Percentiles rank a stretch among this genome's conserved stretches.
These are phyloP conservation scores for Cladosporium sp. DNA, from an alignment of 2,329 filamentous ascomycete species.

Conservation along the genomic window DNA sequence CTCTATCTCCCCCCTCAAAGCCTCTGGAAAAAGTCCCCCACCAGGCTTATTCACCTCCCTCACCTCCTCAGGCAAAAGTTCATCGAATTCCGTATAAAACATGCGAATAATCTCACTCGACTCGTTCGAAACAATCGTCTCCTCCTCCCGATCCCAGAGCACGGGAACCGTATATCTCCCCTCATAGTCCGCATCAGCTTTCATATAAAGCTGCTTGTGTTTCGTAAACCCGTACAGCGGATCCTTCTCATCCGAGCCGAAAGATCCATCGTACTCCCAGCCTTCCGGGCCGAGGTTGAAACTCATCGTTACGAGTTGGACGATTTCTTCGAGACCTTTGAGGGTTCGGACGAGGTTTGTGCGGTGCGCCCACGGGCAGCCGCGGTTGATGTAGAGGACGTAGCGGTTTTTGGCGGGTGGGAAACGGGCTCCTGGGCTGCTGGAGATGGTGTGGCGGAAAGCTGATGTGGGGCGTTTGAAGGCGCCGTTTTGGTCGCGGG, in stretches of 20 bases:
- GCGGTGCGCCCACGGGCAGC: slow-evolving; percentile 60
- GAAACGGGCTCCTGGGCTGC: slow-evolving; percentile 47
- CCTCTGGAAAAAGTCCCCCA: slow-evolving; percentile 63
- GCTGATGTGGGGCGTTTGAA: slow-evolving; percentile 50
- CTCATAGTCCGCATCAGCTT: slow-evolving; percentile 59
- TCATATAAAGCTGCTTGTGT: slow-evolving; percentile 69
- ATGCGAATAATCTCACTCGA: slow-evolving; percentile 87
- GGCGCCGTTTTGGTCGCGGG: slow-evolving; percentile 33
- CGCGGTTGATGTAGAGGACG: slow-evolving; percentile 55
- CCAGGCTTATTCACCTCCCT: slow-evolving; percentile 48
- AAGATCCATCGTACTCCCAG: slow-evolving; percentile 66
- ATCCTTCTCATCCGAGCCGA: slow-evolving; percentile 52
- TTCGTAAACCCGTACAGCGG: slow-evolving; percentile 62
- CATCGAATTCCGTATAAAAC: slow-evolving; percentile 75
- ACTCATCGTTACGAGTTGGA: slow-evolving; percentile 45
- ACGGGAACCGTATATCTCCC: slow-evolving; percentile 80
- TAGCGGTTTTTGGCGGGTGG: slow-evolving; percentile 58
- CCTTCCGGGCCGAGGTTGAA: slow-evolving; percentile 45
- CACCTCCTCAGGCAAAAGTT: slow-evolving; percentile 45
- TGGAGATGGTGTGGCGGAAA: slow-evolving; percentile 55
- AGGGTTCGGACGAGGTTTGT: slow-evolving; percentile 43
- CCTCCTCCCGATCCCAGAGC: slow-evolving; percentile 63
- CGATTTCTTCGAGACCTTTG: slow-evolving; percentile 47
- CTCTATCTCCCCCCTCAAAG: slow-evolving; percentile 66
- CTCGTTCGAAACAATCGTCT: slow-evolving; percentile 80